Conservation (phyloP, 768 basidiomycete species). For the Psilocybe subaeruginosa region DNA sequence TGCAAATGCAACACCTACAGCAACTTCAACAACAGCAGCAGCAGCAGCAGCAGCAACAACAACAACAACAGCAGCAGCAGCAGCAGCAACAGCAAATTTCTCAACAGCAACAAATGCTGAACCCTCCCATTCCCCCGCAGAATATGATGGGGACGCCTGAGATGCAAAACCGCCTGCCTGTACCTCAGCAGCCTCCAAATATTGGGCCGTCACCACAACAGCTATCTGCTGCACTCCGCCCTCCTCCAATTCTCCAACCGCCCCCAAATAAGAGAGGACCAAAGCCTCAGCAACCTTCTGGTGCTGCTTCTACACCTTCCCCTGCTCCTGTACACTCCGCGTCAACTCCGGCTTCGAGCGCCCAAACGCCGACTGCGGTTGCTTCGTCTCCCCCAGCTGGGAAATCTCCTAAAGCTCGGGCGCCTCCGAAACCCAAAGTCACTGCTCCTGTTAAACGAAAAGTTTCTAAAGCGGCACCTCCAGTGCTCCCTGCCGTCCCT, state of each 20-base stretch:
- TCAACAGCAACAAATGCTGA: constrained; percentile 15
- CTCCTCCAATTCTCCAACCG: constrained; percentile 23
- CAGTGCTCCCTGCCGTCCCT: constrained; percentile 24
- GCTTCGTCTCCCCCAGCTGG: constrained; percentile 65
- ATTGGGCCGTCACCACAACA: constrained; percentile 24
- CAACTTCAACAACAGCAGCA: background rate
- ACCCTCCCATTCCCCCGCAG: constrained; percentile 7
- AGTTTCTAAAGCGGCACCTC: constrained; percentile 31
- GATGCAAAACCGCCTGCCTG: constrained; percentile 17
- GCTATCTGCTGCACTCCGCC: constrained; percentile 16
- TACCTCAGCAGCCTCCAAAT: constrained; percentile 24
- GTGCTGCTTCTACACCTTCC: constrained; percentile 21
- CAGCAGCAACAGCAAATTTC: constrained; percentile 17
- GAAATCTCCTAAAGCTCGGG: constrained; percentile 71
- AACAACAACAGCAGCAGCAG: background rate
- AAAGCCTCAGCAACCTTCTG: constrained; percentile 14
- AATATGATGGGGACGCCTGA: constrained; percentile 18
- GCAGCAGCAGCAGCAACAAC: constrained; percentile 5
- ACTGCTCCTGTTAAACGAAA: constrained; percentile 18
- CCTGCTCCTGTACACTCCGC: constrained; percentile 30
- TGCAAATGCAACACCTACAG: constrained; percentile 13
- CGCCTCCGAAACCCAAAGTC: constrained; percentile 26
- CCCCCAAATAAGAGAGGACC: constrained; percentile 21
- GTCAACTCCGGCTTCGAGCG: constrained; percentile 48
- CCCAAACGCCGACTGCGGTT: constrained; percentile 55